Base-by-base conservation (phyloP, 495 filamentous ascomycete genomes). In the Talaromyces thailandensis region DNA sequence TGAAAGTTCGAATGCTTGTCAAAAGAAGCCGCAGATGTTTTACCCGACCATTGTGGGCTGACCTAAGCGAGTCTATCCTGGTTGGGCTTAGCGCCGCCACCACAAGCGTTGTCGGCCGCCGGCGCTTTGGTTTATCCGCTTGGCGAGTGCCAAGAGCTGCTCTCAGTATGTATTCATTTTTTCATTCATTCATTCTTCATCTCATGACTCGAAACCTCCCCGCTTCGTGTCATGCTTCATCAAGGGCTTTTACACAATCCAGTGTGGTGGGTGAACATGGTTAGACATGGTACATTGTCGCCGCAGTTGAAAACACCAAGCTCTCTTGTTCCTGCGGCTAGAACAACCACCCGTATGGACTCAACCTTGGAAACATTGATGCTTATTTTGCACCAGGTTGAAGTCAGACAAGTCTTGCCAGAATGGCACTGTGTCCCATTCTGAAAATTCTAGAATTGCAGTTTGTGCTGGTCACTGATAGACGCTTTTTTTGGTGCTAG, bases 41-140 rank as follows among this genome's bases (percentile, higher is more conserved):
- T 77, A 72, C 76, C 14, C 28, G 70, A 69, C 72, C 70, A 76
- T 66, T 79, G 77, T 78, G 77, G 72, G 76, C 73, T 75, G 70
- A 70, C 70, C 70, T 77, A 76, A 78, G 75, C 75, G 74, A 62
- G 74, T 51, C 9, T 59, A 50, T 65, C 55, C 68, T 63, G 23
- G 32, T 72, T 70, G 29, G 55, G 70, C 3, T 1, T 57, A 57
- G 55, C 14, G 28, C 16, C 29, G 18, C 29, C 29, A 55, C 23
- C 23, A 55, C 23, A 55, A 55, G 51, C 51, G 24, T 55, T 55
- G 9, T 55, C 51, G 51, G 43, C n/a, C 28, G 9, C 28, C 51
- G 51, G 43, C n/a, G 26, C 28, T 28, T 55, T 5, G 11, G 23
- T 55, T 55, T 28, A 55, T 55, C 51, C 51, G 51, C 23, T 28